Evolutionary conservation across 495 filamentous ascomycete species (phyloP).

Genomic region (Daldinia bambusicola): DNA sequence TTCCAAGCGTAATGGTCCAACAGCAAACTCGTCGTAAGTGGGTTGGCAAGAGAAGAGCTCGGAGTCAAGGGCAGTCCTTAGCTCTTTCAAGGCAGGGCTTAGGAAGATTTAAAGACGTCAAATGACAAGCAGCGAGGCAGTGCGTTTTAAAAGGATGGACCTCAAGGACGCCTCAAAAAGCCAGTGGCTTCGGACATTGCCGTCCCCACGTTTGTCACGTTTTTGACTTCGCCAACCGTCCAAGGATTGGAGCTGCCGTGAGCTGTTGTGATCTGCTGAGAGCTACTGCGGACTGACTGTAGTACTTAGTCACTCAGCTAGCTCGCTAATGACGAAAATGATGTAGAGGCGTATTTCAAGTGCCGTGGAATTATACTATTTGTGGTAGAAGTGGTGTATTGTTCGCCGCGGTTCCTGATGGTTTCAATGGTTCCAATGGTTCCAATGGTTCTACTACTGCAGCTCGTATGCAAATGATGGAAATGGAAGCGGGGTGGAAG

Average conservation of each 20-base stretch:
- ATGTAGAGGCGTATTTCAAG: constrained; percentile 17
- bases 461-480: constrained; percentile 13
- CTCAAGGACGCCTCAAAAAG: constrained; percentile 17
- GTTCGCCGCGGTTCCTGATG: not conserved
- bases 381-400: not conserved
- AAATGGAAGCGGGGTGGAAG: constrained; percentile 23
- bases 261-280: constrained; percentile 7
- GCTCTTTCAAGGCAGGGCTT: not conserved
- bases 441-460: constrained; percentile 21
- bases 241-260: not conserved
- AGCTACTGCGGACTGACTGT: constrained; percentile 15
- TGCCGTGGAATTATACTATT: not conserved
- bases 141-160: constrained; percentile 36
- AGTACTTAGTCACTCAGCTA: constrained; percentile 25
- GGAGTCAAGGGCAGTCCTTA: not conserved
- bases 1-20: constrained; percentile 2
- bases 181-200: constrained; percentile 44
- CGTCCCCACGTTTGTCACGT: constrained; percentile 14
- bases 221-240: not conserved
- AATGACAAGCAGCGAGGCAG: constrained; percentile 40
- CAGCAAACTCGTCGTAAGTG: constrained; percentile 4
- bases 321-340: constrained; percentile 33
- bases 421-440: constrained; percentile 11
- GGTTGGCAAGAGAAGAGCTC: not conserved
- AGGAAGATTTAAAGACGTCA: constrained; percentile 30